Percentiles rank a stretch among this genome's conserved stretches.
Evolutionary conservation across 2,329 filamentous ascomycete species (phyloP).

Genomic region (Curvularia sp.): DNA sequence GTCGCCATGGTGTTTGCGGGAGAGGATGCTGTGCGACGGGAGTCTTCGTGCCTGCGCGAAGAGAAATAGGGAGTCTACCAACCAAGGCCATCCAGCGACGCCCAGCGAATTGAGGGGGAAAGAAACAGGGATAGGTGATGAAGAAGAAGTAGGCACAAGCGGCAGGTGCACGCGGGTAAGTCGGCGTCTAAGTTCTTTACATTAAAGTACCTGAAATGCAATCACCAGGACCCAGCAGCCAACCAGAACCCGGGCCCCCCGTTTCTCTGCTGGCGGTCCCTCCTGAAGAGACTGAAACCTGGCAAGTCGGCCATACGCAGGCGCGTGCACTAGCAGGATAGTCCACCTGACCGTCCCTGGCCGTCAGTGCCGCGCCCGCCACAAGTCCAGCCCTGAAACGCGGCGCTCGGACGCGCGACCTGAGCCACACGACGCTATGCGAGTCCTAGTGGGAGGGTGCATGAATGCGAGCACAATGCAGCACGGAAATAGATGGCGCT

Average conservation of each 20-base stretch:
- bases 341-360: conserved; percentile 4
- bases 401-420: conserved; percentile 5
- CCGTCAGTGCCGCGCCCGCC: background rate
- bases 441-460: background rate
- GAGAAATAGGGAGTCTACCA: conserved; percentile 26
- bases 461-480: background rate
- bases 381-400: conserved; percentile 3
- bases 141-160: conserved; percentile 19
- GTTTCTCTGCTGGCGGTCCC: conserved; percentile 12
- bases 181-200: conserved; percentile 23
- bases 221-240: conserved; percentile 17
- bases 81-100: conserved; percentile 17
- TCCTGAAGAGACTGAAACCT: conserved; percentile 11
- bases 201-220: conserved; percentile 23
- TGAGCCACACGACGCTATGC: conserved; percentile 20
- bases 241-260: conserved; percentile 5
- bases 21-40: conserved; percentile 27
- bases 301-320: conserved; percentile 11
- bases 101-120: conserved; percentile 20
- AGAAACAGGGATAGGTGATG: conserved; percentile 7
- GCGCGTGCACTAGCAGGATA: conserved; percentile 17
- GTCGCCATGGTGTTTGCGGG: conserved; percentile 43
- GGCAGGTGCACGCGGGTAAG: conserved; percentile 33
- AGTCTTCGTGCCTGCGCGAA: conserved; percentile 30
- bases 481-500: background rate